Evolutionary conservation across 257 asterid genomes (phyloP), one percentile per base, ranked within the genome.

Genomic region (Solanum neorickii): DNA sequence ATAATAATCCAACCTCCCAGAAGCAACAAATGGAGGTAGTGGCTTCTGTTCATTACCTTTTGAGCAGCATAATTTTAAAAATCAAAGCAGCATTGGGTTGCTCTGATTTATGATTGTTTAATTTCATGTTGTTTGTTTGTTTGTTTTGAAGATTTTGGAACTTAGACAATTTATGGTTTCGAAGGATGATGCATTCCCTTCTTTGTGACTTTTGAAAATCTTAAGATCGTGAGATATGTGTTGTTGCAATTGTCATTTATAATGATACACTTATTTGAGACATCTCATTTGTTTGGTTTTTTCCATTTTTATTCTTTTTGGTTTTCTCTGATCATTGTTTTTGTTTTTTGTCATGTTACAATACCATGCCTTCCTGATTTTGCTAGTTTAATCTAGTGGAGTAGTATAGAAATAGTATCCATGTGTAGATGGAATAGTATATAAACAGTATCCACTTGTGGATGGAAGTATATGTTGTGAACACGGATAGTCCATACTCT

Each of bases 61-160:
- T 94, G 16, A 93, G 92, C 91, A 86, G 93, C 87, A 94, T 92
- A 3, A 80, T 78, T 39, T 91, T 90, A 12, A 95, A 91, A 78
- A 92, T 95, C 23, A 95, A 91, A 77, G 83, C 23, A 2, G 90
- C 92, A 4, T 88, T 93, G 44, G 70, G 84, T 84, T 88, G 78
- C 77, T 60, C 92, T 27, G 91, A 90, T 8, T 59, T 87, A 80
- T 31, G 77, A 66, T 46, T n/a, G 84, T 78, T 46, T 46, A 25
- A 25, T 44, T 77, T 27, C 68, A 80, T 80, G 42, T 27, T 80
- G 18, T 27, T 78, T 49, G 27, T 56, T 56, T 56, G n/a, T 66
- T 44, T 60, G 47, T 85, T 68, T 69, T 46, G 31, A 29, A 69
- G 9, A 69, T 85, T 5, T n/a, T 44, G 18, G 29, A 11, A 46